These are phyloP conservation scores for Agastache rugosa DNA, from an alignment of 257 asterid species.

Conservation along the genomic window DNA sequence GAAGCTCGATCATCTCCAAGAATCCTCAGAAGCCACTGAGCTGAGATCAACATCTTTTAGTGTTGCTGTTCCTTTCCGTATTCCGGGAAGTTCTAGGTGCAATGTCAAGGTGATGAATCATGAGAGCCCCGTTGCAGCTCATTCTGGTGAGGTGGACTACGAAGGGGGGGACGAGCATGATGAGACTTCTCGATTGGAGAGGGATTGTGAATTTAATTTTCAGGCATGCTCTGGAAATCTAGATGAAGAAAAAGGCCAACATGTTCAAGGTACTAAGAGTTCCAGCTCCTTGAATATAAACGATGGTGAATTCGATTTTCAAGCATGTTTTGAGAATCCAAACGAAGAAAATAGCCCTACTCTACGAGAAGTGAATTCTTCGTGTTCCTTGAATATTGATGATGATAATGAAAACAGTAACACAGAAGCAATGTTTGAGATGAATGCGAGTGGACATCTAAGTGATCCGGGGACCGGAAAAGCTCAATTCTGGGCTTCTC, in stretches of 20 bases:
- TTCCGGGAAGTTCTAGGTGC: slow-evolving; percentile 46
- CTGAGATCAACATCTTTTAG: slow-evolving; percentile 49
- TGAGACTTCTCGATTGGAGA: slow-evolving; percentile 43
- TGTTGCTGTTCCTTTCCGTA: slow-evolving; percentile 53
- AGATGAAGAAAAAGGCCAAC: slow-evolving; percentile 39
- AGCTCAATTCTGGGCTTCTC: slow-evolving; percentile 53
- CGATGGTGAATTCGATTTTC: slow-evolving; percentile 49
- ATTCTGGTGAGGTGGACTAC: slow-evolving; percentile 51
- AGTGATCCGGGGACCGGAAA: slow-evolving; percentile 71
- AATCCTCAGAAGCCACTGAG: slow-evolving; percentile 46
- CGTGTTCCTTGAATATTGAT: slow-evolving; percentile 28
- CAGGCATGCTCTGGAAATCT: slow-evolving; percentile 37
- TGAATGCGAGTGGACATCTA: slow-evolving; percentile 51
- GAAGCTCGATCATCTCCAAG: slow-evolving; percentile 44
- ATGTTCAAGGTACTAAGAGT: slow-evolving; percentile 30
- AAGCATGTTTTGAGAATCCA: slow-evolving; percentile 33
- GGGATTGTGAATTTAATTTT: slow-evolving; percentile 57
- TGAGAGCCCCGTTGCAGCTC: slow-evolving; percentile 57
- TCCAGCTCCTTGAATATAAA: slow-evolving; percentile 30
- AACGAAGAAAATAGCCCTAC: slow-evolving; percentile 41
- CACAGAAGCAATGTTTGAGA: slow-evolving; percentile 38
- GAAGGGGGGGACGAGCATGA: slow-evolving; percentile 73
- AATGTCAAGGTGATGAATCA: slow-evolving; percentile 59
- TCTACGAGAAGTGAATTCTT: slow-evolving; percentile 27
- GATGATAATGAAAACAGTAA: slow-evolving; percentile 31